phyloP scores from a whole-genome alignment of 1,284 basidiomycete genomes.

The Peniophora sp. region DNA sequence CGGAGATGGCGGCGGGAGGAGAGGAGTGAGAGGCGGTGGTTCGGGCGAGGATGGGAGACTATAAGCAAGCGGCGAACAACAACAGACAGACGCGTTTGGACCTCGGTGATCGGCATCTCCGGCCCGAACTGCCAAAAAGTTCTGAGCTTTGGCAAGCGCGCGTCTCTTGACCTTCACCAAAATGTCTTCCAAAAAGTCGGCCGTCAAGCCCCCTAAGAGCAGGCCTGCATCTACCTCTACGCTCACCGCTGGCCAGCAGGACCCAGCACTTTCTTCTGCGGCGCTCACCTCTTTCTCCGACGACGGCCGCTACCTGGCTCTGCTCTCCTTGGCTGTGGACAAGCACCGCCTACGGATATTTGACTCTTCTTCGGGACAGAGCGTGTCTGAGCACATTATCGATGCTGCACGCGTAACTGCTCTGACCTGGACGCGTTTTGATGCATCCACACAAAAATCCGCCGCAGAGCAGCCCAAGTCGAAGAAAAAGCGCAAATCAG shows the following conservation, averaged over 20 bases:
- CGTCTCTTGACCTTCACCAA: constrained; percentile 14
- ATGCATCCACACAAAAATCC: constrained; percentile 19
- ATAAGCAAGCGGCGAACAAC: neutral
- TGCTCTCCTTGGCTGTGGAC: constrained; percentile 63
- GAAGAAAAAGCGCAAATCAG: constrained; percentile 26
- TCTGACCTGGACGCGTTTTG: constrained; percentile 42
- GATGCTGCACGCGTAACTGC: constrained; percentile 49
- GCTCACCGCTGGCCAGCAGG: constrained; percentile 50
- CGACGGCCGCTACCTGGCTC: constrained; percentile 51
- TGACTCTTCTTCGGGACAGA: constrained; percentile 45
- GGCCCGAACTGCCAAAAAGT: neutral
- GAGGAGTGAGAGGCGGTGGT: neutral
- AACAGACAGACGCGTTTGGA: neutral
- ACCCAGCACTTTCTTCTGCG: constrained; percentile 31
- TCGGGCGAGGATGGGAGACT: neutral
- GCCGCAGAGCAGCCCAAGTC: constrained; percentile 31
- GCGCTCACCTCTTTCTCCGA: constrained; percentile 57
- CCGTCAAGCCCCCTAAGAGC: constrained; percentile 43
- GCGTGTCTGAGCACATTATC: constrained; percentile 51
- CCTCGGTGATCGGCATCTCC: neutral
- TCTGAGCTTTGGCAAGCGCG: neutral
- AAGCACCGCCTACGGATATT: constrained; percentile 69
- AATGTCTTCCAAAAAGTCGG: constrained; percentile 42
- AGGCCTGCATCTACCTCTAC: constrained; percentile 48
- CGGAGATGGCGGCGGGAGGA: neutral